Evolutionary conservation across 768 basidiomycete genomes (phyloP), one percentile per base, ranked within the genome.

Genomic region (Pulveroboletus sp.): DNA sequence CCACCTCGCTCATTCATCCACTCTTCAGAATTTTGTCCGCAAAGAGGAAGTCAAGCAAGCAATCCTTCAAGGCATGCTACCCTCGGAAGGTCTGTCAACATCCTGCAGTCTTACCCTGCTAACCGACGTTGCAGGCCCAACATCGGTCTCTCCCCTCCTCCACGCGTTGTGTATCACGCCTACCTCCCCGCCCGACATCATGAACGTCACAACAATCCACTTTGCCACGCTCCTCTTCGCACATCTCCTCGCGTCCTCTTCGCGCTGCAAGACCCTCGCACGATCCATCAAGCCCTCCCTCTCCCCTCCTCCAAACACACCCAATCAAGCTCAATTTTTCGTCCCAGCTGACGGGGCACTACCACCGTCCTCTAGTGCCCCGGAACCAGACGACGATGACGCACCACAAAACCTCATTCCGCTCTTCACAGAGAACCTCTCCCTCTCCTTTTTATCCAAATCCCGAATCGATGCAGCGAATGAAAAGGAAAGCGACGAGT

Each of bases 351-450:
- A 91, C 55, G 76, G 78, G 16, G 60, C 69, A 19, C 72, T 74
- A 1, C 59, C 70, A 19, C 60, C 66, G 11, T 55, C 65, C n/a
- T 2, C 27, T 11, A 55, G 65, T 32, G 61, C 52, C 23, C 57
- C 66, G 13, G 72, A 69, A 10, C 58, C 67, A 19, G 78, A 81
- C 8, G 80, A 81, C 38, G 82, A 87, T 42, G 84, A 84, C 25
- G 75, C 70, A 21, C 80, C 82, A 17, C 85, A 90, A 56, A 80
- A 79, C 1, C 71, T 99, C 31, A 75, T 99, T 10, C 85, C 91
- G 46, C 79, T 87, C n/a, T 72, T 98, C 17, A 84, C 85, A 37
- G 97, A 97, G 51, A 93, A 97, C 63, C 72, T 98, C 20, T 91
- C 94, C 34, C 75, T 98, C 47, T 83, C 91, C 2, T 78, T 94